A percentile compares a stretch with the other conserved stretches of the same genome.
Evolutionary conservation across 1,284 basidiomycete species (phyloP).

Genomic region (Sanghuangporus baumii): DNA sequence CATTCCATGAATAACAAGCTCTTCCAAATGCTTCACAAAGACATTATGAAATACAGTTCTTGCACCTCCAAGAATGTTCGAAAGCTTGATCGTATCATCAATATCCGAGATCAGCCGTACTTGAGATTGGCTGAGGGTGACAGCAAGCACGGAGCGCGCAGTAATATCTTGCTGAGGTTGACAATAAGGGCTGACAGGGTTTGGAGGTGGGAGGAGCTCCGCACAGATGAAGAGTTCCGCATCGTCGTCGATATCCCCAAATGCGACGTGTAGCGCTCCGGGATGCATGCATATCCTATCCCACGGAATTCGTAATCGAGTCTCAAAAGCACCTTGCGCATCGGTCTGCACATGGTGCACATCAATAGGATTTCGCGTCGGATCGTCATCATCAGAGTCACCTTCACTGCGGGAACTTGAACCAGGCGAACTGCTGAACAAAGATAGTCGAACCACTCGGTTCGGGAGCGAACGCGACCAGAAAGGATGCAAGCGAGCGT

Average conservation of each 20-base stretch:
- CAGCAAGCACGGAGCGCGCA: constrained; percentile 7
- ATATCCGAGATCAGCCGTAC: constrained; percentile 87
- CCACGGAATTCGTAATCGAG: constrained; percentile 60
- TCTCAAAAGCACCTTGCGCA: constrained; percentile 67
- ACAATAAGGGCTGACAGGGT: constrained; percentile 17
- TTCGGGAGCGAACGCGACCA: constrained; percentile 65
- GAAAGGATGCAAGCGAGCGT: constrained; percentile 69
- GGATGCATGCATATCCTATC: constrained; percentile 61
- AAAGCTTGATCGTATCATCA: constrained; percentile 88
- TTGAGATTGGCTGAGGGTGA: constrained; percentile 51
- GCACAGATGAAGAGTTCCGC: constrained; percentile 54
- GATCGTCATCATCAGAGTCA: constrained; percentile 29
- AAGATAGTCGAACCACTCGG: constrained; percentile 50
- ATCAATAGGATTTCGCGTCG: constrained; percentile 35
- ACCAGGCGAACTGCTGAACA: constrained; percentile 34
- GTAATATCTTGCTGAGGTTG: neutral
- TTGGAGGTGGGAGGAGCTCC: constrained; percentile 37
- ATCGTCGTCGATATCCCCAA: constrained; percentile 45
- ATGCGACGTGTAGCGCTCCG: constrained; percentile 49
- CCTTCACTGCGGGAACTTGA: constrained; percentile 23
- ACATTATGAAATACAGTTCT: constrained; percentile 74
- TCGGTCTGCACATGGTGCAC: constrained; percentile 46
- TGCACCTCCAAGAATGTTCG: constrained; percentile 68
- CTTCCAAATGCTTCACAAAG: constrained; percentile 70
- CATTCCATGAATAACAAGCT: constrained; percentile 83